Percentiles rank a stretch among this genome's conserved stretches.
Conservation (phyloP, 2,329 filamentous ascomycete genomes). For the Colletotrichum filicis region DNA sequence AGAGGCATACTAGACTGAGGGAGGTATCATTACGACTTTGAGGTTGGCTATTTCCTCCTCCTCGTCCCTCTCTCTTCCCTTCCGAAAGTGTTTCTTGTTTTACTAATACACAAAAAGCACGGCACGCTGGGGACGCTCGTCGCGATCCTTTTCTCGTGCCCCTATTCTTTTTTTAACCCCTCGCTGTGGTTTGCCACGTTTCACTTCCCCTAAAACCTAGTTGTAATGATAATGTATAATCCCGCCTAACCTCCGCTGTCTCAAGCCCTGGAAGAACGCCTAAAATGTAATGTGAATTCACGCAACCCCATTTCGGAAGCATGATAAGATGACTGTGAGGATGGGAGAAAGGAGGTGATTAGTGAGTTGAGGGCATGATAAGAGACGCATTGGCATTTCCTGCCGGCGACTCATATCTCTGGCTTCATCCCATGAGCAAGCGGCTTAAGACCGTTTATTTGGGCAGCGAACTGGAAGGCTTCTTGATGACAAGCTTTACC, state of each 20-base stretch:
- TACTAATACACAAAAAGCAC: not conserved
- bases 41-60: not conserved
- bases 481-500: conserved; percentile 36
- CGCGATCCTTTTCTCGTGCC: not conserved
- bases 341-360: not conserved
- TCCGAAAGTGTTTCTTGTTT: not conserved
- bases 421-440: too few species aligned
- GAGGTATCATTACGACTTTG: conserved; percentile 5
- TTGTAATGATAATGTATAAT: not conserved
- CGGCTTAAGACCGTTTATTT: not conserved
- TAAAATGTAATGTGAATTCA: not conserved
- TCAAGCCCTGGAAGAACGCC: not conserved
- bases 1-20: not conserved
- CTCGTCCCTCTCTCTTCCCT: not conserved
- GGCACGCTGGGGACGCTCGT: not conserved
- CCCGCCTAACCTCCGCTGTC: not conserved
- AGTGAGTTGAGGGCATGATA: not conserved
- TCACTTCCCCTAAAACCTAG: not conserved
- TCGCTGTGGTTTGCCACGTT: not conserved
- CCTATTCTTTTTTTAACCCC: not conserved
- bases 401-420: not conserved
- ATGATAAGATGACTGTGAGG: not conserved
- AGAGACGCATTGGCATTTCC: not conserved
- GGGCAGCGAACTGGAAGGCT: conserved; percentile 14
- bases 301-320: not conserved